Evolutionary conservation across 2,329 filamentous ascomycete genomes (phyloP).

Genomic region (Paraphaeosphaeria minitans): DNA sequence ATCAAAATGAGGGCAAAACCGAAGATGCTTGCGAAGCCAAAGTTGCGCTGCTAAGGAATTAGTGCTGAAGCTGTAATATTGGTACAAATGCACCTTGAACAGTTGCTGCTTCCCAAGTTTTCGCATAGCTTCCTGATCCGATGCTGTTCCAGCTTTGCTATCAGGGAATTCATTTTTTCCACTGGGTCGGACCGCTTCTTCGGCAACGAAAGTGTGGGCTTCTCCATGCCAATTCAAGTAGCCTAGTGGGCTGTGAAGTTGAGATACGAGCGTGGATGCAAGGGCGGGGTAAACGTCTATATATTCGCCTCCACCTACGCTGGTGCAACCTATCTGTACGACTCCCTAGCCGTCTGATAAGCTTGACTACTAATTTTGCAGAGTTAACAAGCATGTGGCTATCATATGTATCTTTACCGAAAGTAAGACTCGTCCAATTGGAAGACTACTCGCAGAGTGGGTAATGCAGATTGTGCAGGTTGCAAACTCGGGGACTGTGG

Average conservation of each 20-base stretch:
- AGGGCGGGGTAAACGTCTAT: background rate
- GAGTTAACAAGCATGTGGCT: background rate
- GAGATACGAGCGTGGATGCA: background rate
- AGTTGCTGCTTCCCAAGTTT: background rate
- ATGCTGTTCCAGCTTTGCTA: background rate
- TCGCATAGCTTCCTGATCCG: slow-evolving; percentile 2
- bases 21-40: slow-evolving; percentile 19
- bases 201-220: background rate
- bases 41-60: slow-evolving; percentile 19
- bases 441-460: background rate
- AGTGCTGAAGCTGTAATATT: background rate
- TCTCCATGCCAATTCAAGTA: background rate
- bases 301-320: no score
- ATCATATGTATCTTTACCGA: background rate
- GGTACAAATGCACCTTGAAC: background rate
- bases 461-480: background rate
- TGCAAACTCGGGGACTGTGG: background rate
- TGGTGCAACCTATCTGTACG: no score
- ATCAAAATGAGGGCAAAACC: slow-evolving; percentile 26
- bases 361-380: background rate
- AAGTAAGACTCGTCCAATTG: background rate
- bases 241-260: background rate
- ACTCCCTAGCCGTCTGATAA: no score
- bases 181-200: background rate
- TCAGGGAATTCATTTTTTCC: background rate